Evolutionary conservation across 2,329 filamentous ascomycete genomes (phyloP).

Genomic region (Herpotrichia juniperi): DNA sequence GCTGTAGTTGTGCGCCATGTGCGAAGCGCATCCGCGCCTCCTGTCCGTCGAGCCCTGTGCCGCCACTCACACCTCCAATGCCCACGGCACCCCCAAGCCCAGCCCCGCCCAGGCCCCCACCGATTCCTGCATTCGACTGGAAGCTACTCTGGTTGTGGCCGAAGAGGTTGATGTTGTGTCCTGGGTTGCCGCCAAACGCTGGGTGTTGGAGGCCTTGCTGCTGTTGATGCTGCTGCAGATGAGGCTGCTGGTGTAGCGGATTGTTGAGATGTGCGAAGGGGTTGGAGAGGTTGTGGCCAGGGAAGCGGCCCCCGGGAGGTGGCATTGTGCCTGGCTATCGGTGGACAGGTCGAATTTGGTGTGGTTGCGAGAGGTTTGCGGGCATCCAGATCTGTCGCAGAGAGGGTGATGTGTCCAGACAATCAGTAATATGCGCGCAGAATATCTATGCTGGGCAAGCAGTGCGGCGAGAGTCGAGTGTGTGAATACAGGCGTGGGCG

Average conservation of each 20-base stretch:
- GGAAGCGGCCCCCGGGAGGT: conserved; percentile 64
- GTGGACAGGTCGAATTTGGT: conserved; percentile 19
- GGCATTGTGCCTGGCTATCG: conserved; percentile 55
- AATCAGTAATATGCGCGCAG: background rate
- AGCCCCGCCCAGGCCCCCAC: conserved; percentile 63
- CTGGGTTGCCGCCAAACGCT: conserved; percentile 65
- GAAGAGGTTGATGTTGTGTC: conserved; percentile 68
- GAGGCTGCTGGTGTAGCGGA: conserved; percentile 54
- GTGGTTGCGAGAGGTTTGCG: conserved; percentile 1
- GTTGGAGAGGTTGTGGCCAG: conserved; percentile 62
- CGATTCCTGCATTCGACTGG: conserved; percentile 59
- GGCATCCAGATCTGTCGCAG: conserved; percentile 5
- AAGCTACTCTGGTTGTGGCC: conserved; percentile 45
- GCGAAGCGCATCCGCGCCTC: conserved; percentile 87
- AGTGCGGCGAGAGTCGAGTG: background rate
- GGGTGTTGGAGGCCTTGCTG: conserved; percentile 69
- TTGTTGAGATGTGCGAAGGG: conserved; percentile 63
- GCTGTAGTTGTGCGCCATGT: conserved; percentile 67
- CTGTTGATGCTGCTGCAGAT: conserved; percentile 56
- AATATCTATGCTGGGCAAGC: background rate
- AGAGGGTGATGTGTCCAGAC: background rate
- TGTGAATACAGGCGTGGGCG: background rate
- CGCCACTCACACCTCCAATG: conserved; percentile 55
- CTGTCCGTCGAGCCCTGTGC: conserved; percentile 80
- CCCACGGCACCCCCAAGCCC: conserved; percentile 61